Evolutionary conservation across 768 basidiomycete genomes (phyloP).

Genomic region (Amanita polypyramis): DNA sequence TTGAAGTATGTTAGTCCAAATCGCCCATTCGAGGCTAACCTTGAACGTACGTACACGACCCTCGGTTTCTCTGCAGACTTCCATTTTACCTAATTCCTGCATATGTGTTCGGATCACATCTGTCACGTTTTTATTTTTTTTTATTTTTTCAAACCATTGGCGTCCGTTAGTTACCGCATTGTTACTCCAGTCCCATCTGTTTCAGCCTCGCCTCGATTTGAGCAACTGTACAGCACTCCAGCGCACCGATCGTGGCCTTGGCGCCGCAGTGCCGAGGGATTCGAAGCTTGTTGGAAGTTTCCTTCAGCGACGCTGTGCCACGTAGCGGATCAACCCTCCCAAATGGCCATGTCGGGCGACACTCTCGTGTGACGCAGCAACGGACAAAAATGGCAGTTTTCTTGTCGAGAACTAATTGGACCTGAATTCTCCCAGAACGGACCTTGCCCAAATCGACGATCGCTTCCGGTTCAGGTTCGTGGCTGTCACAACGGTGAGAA

Average conservation of each 20-base stretch:
- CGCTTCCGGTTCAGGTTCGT: no score
- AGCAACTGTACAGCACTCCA: neutral
- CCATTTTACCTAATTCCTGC: neutral
- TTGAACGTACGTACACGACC: conserved; percentile 3
- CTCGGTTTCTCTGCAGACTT: neutral
- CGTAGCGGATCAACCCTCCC: conserved; percentile 5
- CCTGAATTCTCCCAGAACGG: neutral
- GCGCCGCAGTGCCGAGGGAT: conserved; percentile 1
- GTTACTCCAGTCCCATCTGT: conserved; percentile 4
- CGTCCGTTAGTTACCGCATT: neutral
- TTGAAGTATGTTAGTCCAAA: neutral
- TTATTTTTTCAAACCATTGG: neutral
- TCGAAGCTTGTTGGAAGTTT: neutral
- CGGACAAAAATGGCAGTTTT: conserved; percentile 5
- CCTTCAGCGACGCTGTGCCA: neutral
- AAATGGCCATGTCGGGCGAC: neutral
- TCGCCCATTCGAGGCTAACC: neutral
- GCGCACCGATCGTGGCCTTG: conserved; percentile 3
- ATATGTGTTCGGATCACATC: conserved; percentile 3
- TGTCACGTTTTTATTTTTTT: neutral
- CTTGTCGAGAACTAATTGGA: neutral
- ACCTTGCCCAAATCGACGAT: neutral
- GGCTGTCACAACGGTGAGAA: no score
- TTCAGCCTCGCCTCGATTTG: neutral
- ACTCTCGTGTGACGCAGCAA: neutral